Conservation (phyloP, 2,329 filamentous ascomycete genomes). For the Epichloe sibirici region DNA sequence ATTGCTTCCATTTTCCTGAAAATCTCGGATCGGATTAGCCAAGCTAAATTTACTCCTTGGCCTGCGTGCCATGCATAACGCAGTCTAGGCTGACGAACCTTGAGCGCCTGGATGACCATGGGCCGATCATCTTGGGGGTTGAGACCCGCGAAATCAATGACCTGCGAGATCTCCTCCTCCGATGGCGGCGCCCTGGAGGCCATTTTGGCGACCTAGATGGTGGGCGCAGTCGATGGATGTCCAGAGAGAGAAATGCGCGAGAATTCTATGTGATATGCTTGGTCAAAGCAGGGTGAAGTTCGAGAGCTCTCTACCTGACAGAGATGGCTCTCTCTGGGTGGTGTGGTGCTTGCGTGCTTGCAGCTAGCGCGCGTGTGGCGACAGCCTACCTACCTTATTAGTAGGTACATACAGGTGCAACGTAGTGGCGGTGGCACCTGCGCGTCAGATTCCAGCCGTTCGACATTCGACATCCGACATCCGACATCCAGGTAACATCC, state of each 20-base stretch:
- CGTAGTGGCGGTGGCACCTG: background rate
- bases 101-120: slow-evolving; percentile 29
- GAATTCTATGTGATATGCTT: background rate
- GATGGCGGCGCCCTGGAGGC: slow-evolving; percentile 24
- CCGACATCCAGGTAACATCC: too few species aligned
- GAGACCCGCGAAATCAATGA: slow-evolving; percentile 31
- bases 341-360: background rate
- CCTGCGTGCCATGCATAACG: background rate
- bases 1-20: slow-evolving; percentile 30
- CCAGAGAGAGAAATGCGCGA: background rate
- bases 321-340: background rate
- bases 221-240: background rate
- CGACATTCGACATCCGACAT: too few species aligned
- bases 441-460: background rate
- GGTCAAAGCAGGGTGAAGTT: background rate
- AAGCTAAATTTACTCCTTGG: background rate
- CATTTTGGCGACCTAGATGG: slow-evolving; percentile 13
- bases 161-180: slow-evolving; percentile 24
- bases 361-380: background rate
- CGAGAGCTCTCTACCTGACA: background rate
- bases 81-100: slow-evolving; percentile 17
- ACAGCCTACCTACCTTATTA: background rate
- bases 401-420: too few species aligned
- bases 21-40: background rate
- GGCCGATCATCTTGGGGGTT: slow-evolving; percentile 23